A percentile compares a stretch with the other conserved stretches of the same genome.
Conservation (phyloP, 495 filamentous ascomycete genomes). For the Podospora bellae-mahoneyi region DNA sequence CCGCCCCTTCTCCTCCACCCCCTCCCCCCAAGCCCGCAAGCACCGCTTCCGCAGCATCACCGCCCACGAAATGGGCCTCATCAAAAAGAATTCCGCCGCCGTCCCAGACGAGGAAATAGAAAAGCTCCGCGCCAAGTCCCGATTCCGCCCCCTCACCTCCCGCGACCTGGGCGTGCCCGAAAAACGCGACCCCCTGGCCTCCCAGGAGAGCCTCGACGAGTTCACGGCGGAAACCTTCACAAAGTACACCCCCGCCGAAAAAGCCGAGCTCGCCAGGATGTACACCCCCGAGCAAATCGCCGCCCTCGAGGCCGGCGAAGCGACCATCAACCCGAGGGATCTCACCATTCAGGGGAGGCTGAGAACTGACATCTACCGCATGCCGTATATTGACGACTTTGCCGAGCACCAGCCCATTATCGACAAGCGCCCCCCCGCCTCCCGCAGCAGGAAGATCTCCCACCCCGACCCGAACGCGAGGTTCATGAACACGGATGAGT, state of each 20-base stretch:
- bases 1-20: slow-evolving; percentile 30
- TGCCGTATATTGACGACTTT: slow-evolving; percentile 86
- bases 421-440: slow-evolving; percentile 50
- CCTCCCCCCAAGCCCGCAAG: slow-evolving; percentile 37
- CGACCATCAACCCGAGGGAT: slow-evolving; percentile 73
- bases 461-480: slow-evolving; percentile 55
- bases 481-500: slow-evolving; percentile 62
- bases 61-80: too few relatives aligned
- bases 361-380: slow-evolving; percentile 64
- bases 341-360: slow-evolving; percentile 66
- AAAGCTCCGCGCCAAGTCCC: slow-evolving; percentile 20
- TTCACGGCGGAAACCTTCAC: slow-evolving; percentile 51
- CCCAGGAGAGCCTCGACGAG: slow-evolving; percentile 38
- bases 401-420: slow-evolving; percentile 68
- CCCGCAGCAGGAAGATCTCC: slow-evolving; percentile 10
- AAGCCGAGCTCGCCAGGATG: slow-evolving; percentile 54
- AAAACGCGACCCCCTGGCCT: slow-evolving; percentile 18
- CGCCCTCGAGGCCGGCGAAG: slow-evolving; percentile 84
- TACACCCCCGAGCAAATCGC: slow-evolving; percentile 79
- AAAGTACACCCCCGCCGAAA: slow-evolving; percentile 67
- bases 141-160: slow-evolving; percentile 45
- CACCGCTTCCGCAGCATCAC: background rate
- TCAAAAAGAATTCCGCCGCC: too few relatives aligned
- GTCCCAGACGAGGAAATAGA: too few relatives aligned
- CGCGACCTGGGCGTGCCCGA: slow-evolving; percentile 36